Evolutionary conservation across 2,329 filamentous ascomycete genomes (phyloP), one percentile per base, ranked within the genome.

Genomic region (Atkinsonella texensis): DNA sequence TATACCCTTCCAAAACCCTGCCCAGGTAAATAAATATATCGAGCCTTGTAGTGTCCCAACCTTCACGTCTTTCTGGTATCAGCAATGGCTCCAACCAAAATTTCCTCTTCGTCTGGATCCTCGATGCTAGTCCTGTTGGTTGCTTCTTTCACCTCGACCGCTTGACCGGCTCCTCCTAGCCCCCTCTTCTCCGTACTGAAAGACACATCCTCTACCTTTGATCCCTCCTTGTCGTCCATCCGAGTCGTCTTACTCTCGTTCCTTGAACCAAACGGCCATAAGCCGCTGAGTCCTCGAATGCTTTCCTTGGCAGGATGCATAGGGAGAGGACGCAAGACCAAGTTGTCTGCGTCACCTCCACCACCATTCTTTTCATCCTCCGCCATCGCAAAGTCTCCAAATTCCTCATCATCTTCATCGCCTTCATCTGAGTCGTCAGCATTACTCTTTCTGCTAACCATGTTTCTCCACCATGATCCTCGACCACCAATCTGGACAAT

Each of bases 341-440:
- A 67, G 28, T 68, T 70, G 12, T 72, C 68, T 6, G 63, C 61
- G 3, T 64, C 63, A 32, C 62, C 59, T 8, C 56, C 60, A 4
- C 59, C 57, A n/a, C 50, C 50, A 10, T 28, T 47, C 28, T 59
- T 58, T 11, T 68, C 69, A 48, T 74, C 69, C 62, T 83, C 80
- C 11, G 81, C 77, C 69, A 85, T 80, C 56, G 80, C 81, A 58
- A 85, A 85, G 53, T 85, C 83, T 13, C 81, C 83, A 67, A 85
- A 79, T 59, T 83, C 81, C 55, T 85, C 80, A 41, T 81, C 79
- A 31, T 80, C 76, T 5, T 80, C 76, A 12, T 78, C 74, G 71
- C 13, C 74, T 48, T 75, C 74, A 42, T 74, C 74, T 40, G 70
- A 74, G 54, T 74, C 72, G 2, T 68, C 69, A 35, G 62, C 64